Evolutionary conservation across 139 green algal species (phyloP).

Genomic region (Chlorella ohadii): DNA sequence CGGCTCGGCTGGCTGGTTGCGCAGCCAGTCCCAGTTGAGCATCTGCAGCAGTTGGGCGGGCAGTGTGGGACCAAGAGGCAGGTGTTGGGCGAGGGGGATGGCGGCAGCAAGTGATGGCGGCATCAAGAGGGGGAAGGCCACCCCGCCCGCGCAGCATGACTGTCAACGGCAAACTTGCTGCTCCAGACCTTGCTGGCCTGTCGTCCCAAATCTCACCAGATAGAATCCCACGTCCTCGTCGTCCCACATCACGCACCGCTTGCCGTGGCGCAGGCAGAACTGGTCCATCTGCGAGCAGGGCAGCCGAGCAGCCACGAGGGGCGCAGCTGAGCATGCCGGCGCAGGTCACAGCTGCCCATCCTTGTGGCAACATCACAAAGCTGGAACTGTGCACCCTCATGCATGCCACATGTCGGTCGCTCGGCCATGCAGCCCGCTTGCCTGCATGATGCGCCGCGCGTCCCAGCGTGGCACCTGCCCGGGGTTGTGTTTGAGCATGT

Average conservation of each 20-base stretch:
- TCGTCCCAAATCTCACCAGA: constrained; percentile 19
- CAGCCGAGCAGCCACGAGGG: background rate
- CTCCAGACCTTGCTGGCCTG: background rate
- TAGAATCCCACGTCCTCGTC: constrained; percentile 42
- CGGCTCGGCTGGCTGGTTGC: constrained; percentile 28
- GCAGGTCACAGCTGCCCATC: no score
- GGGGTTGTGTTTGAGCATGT: constrained; percentile 2
- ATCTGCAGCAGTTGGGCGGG: constrained; percentile 16
- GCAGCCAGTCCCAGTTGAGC: constrained; percentile 51
- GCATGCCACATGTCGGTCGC: no score
- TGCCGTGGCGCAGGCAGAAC: constrained; percentile 14
- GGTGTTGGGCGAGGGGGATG: background rate
- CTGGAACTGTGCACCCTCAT: no score
- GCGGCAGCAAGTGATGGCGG: background rate
- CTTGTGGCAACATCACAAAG: no score
- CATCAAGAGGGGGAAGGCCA: background rate
- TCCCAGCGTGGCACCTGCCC: constrained; percentile 15
- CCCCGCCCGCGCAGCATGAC: background rate
- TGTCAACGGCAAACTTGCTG: background rate
- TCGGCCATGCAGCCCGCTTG: no score
- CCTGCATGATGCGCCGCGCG: background rate
- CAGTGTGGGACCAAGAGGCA: background rate
- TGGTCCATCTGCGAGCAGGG: constrained; percentile 32
- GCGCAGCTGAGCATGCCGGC: background rate
- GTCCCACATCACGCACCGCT: constrained; percentile 55